These are phyloP conservation scores for Rhodomyrtus tomentosa DNA, from an alignment of 345 rosid genomes.

Conservation along the genomic window DNA sequence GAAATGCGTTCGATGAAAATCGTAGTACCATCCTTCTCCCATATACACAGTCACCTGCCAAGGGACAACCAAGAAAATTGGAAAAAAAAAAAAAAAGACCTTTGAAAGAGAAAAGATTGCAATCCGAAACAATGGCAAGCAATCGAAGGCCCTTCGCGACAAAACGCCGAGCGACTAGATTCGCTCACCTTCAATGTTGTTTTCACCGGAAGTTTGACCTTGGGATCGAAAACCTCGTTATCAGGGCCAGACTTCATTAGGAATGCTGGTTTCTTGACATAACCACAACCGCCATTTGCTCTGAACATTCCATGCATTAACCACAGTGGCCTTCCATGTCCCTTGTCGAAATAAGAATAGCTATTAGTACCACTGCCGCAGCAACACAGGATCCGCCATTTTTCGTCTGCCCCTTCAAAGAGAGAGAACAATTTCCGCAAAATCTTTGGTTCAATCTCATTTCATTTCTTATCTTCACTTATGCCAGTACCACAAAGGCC, in stretches of 20 bases:
- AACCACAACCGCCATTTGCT: conserved; percentile 90
- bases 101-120: neutral
- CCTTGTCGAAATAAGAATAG: conserved; percentile 22
- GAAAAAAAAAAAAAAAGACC: neutral
- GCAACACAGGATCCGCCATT: neutral
- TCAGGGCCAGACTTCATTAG: conserved; percentile 21
- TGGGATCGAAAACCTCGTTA: conserved; percentile 53
- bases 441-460: neutral
- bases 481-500: neutral
- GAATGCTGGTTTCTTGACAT: conserved; percentile 71
- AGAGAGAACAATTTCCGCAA: neutral
- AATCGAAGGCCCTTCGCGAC: conserved; percentile 1
- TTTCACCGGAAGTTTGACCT: conserved; percentile 27
- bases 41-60: conserved; percentile 62
- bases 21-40: conserved; percentile 91
- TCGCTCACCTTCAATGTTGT: conserved; percentile 52
- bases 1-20: conserved; percentile 65
- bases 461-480: neutral
- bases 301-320: conserved; percentile 91
- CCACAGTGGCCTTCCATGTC: conserved; percentile 78
- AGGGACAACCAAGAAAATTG: neutral
- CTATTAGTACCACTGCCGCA: neutral
- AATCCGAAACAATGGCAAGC: neutral
- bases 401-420: neutral
- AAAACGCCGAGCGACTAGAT: neutral